Evolutionary conservation across 1,284 basidiomycete species (phyloP), one percentile per base, ranked within the genome.

Genomic region (Ceraceosorus guamensis): DNA sequence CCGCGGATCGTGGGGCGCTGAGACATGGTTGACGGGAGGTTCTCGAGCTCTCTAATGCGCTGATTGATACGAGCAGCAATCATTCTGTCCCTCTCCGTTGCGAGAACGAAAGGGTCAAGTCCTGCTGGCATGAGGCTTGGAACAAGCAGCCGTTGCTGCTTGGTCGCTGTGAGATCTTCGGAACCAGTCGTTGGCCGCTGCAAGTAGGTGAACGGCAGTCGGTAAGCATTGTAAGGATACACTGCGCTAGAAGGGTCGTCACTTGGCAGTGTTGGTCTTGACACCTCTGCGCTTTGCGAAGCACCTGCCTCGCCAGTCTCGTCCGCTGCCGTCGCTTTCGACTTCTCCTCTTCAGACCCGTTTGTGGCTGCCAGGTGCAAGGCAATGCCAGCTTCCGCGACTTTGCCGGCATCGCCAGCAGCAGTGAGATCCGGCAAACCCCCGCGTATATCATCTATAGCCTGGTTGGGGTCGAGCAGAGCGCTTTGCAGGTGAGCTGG

Each of bases 191-290:
- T 52, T 8, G 73, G 69, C 54, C 71, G 71, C 50, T 66, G 70
- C 18, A 81, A 77, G 51, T 79, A 79, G 3, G 86, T 82, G 69
- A 89, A 87, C 0, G 93, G 93, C 70, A 92, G 85, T 31, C 82
- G 81, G 76, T 86, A 95, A n/a, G 92, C 86, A 76, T 96, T 97
- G 81, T 93, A 96, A 0, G 93, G 93, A 72, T 95, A 93, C 57
- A 96, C 85, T 51, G 85, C 82, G 3, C 89, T 91, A 60, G 83
- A 81, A 48, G 83, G 79, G 73, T 93, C 85, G 74, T 90, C 86
- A 41, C 62, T 56, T 34, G 73, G 73, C 44, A 61, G 60, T 32
- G 67, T 53, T n/a, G 62, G 62, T 34, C 59, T 56, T 32, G 53
- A 54, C 8, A 47, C 70, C 60, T 53, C 76, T 70, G 10, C 60